phyloP scores from a whole-genome alignment of 805 yeast species.

The Scheffersomyces lignosus region DNA sequence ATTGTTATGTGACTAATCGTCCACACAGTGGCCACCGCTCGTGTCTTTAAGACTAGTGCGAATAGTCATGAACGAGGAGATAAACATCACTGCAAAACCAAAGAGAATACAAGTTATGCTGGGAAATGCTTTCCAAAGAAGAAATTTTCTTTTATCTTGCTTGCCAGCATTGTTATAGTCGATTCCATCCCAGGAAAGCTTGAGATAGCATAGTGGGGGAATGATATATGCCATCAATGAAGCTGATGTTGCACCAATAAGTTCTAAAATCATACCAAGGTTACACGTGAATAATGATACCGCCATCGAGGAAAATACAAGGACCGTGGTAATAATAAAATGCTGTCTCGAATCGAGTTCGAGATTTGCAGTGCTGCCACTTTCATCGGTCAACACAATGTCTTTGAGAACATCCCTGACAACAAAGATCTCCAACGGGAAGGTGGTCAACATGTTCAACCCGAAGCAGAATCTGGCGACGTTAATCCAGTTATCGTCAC shows the following conservation, averaged over 20 bases:
- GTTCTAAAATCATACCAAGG: constrained; percentile 82
- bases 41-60: constrained; percentile 38
- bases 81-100: constrained; percentile 74
- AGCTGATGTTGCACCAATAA: constrained; percentile 92
- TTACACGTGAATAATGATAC: constrained; percentile 82
- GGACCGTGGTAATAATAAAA: constrained; percentile 58
- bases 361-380: constrained; percentile 33
- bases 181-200: constrained; percentile 51
- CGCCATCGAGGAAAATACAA: constrained; percentile 69
- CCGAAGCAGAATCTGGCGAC: constrained; percentile 91
- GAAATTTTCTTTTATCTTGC: constrained; percentile 26
- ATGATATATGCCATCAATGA: constrained; percentile 88
- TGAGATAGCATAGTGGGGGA: constrained; percentile 82
- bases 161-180: constrained; percentile 26
- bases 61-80: constrained; percentile 78
- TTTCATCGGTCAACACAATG: constrained; percentile 36
- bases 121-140: constrained; percentile 50
- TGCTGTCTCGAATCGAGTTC: constrained; percentile 53
- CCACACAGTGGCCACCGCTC: constrained; percentile 52
- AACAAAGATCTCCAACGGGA: constrained; percentile 88
- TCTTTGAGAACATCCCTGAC: constrained; percentile 84
- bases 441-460: constrained; percentile 86
- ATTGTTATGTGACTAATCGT: too few species aligned
- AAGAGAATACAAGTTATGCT: constrained; percentile 62
- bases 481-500: constrained; percentile 71